Conservation (phyloP, 306 rosid species). For the Ziziphus jujuba region DNA sequence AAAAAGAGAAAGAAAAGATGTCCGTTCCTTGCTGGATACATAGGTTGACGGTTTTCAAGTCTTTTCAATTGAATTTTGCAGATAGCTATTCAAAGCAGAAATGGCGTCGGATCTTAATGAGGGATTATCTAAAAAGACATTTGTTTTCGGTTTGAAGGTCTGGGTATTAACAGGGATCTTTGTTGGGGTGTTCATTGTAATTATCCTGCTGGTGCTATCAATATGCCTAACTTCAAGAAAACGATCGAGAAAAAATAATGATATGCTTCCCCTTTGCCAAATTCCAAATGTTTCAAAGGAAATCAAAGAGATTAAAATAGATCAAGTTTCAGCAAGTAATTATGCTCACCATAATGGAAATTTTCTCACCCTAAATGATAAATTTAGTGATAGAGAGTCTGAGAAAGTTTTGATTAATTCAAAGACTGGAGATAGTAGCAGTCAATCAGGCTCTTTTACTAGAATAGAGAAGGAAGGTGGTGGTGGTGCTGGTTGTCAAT, state of each 20-base stretch:
- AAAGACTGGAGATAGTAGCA: conserved; percentile 62
- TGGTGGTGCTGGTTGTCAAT: conserved; percentile 59
- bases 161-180: conserved; percentile 78
- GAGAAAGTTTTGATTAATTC: conserved; percentile 63
- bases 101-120: conserved; percentile 77
- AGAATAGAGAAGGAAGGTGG: conserved; percentile 53
- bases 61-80: conserved; percentile 34
- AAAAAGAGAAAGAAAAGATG: too few relatives aligned
- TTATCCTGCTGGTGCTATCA: conserved; percentile 69
- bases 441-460: conserved; percentile 70
- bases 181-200: conserved; percentile 65
- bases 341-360: conserved; percentile 33
- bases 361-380: conserved; percentile 52
- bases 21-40: background rate
- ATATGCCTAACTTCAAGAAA: conserved; percentile 73
- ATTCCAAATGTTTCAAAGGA: conserved; percentile 68
- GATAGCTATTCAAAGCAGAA: conserved; percentile 29
- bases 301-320: conserved; percentile 83
- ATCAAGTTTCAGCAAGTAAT: conserved; percentile 65
- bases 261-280: conserved; percentile 57
- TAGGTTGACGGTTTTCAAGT: conserved; percentile 18
- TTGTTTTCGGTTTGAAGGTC: conserved; percentile 68
- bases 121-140: conserved; percentile 65
- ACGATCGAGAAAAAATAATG: conserved; percentile 65
- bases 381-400: conserved; percentile 57